phyloP scores from a whole-genome alignment of 2,329 filamentous ascomycete genomes.

The Arthrobotrys musiformis region DNA sequence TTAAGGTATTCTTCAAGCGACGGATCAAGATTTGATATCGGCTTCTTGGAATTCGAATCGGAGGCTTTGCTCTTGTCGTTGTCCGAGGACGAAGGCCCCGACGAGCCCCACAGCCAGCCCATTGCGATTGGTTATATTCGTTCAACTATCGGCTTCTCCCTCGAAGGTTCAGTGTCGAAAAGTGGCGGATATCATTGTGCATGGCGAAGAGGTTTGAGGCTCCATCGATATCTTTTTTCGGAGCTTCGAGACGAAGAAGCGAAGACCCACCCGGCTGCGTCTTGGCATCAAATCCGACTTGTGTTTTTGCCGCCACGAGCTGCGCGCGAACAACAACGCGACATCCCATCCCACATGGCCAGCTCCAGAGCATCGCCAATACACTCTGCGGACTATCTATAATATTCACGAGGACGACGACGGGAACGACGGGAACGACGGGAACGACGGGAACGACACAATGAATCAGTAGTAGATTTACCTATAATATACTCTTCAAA shows the following conservation, averaged over 20 bases:
- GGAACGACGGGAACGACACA: background rate
- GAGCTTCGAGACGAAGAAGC: conserved; percentile 16
- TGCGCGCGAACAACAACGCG: conserved; percentile 53
- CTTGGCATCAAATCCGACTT: conserved; percentile 23
- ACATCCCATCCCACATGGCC: conserved; percentile 47
- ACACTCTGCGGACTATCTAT: background rate
- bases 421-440: background rate
- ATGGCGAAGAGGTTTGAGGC: conserved; percentile 20
- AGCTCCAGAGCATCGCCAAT: conserved; percentile 15
- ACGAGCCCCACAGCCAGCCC: conserved; percentile 73
- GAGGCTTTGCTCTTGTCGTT: conserved; percentile 52
- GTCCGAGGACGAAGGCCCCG: conserved; percentile 24
- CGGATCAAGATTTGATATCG: conserved; percentile 80
- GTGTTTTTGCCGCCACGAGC: conserved; percentile 41
- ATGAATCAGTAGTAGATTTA: conserved; percentile 25
- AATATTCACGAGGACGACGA: background rate
- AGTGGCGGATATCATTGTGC: background rate
- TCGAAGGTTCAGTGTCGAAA: background rate
- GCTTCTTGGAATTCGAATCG: conserved; percentile 68
- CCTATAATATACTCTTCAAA: background rate
- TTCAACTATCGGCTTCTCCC: conserved; percentile 1
- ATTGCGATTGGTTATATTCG: conserved; percentile 62
- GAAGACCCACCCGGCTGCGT: conserved; percentile 21
- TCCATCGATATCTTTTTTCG: background rate
- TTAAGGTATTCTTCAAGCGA: conserved; percentile 83